A percentile compares a stretch with the other conserved stretches of the same genome.
phyloP scores from a whole-genome alignment of 164 flowering plant species.

The Buxus sempervirens region DNA sequence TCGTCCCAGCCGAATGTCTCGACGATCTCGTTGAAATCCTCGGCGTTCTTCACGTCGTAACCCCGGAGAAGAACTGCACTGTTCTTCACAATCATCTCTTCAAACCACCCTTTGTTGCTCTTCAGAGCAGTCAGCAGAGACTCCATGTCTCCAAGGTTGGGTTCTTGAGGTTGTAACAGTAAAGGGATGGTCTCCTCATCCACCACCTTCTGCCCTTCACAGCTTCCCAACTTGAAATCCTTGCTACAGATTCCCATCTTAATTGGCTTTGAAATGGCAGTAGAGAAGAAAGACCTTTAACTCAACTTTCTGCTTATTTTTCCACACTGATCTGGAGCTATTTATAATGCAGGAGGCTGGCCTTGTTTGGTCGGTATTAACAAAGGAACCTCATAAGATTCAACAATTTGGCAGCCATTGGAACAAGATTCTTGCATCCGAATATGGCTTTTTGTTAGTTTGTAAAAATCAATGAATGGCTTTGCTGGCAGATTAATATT shows the following conservation, averaged over 20 bases:
- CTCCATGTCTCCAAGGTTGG: slow-evolving; percentile 16
- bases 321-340: too few relatives aligned
- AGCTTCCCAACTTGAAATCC: slow-evolving; percentile 47
- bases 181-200: slow-evolving; percentile 53
- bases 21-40: slow-evolving; percentile 48
- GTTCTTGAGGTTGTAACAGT: slow-evolving; percentile 30
- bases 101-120: slow-evolving; percentile 53
- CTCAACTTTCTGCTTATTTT: neutral
- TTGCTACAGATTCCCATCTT: slow-evolving; percentile 34
- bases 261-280: neutral
- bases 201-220: slow-evolving; percentile 48
- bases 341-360: too few relatives aligned
- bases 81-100: slow-evolving; percentile 40
- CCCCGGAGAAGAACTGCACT: slow-evolving; percentile 61
- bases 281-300: neutral
- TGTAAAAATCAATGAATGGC: too few relatives aligned
- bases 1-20: slow-evolving; percentile 59
- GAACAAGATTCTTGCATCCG: too few relatives aligned
- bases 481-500: too few relatives aligned
- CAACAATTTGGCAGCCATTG: too few relatives aligned
- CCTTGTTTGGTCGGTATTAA: too few relatives aligned
- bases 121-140: slow-evolving; percentile 28
- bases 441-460: too few relatives aligned
- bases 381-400: too few relatives aligned
- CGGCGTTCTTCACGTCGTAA: slow-evolving; percentile 36